These are phyloP conservation scores for Penicillium lividum DNA, from an alignment of 495 filamentous ascomycete genomes.

Conservation along the genomic window DNA sequence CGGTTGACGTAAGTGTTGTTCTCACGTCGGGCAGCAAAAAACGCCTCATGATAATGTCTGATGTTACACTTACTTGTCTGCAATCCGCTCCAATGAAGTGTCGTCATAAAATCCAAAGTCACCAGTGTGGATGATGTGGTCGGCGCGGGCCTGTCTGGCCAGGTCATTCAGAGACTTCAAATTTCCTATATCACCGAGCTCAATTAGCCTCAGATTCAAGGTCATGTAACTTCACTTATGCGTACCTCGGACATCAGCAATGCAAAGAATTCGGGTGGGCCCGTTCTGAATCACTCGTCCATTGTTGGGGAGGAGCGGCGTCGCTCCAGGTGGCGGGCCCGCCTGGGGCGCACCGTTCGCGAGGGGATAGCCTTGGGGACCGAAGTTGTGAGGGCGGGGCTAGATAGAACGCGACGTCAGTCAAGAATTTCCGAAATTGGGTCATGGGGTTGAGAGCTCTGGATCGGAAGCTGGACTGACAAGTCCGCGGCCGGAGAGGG, in stretches of 20 bases:
- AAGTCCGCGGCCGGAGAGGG: slow-evolving; percentile 19
- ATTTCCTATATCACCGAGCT: slow-evolving; percentile 64
- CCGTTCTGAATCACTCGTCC: slow-evolving; percentile 80
- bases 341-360: slow-evolving; percentile 44
- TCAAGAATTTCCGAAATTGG: neutral
- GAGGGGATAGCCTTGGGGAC: slow-evolving; percentile 51
- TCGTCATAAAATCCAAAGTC: slow-evolving; percentile 99
- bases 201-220: slow-evolving; percentile 16
- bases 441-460: slow-evolving; percentile 6
- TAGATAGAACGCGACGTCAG: slow-evolving; percentile 23
- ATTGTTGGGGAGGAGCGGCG: slow-evolving; percentile 64
- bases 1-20: slow-evolving; percentile 5
- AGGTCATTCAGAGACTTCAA: slow-evolving; percentile 94
- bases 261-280: slow-evolving; percentile 82
- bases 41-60: neutral
- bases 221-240: neutral
- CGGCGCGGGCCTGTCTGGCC: slow-evolving; percentile 86
- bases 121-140: slow-evolving; percentile 97
- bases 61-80: slow-evolving; percentile 80
- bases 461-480: slow-evolving; percentile 13
- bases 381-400: slow-evolving; percentile 52
- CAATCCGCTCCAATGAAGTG: slow-evolving; percentile 92
- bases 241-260: slow-evolving; percentile 97
- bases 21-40: slow-evolving; percentile 16
- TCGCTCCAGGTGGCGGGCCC: slow-evolving; percentile 52